Base-by-base conservation (phyloP, 2,329 filamentous ascomycete species). In the Sordariomycetes sp. region DNA sequence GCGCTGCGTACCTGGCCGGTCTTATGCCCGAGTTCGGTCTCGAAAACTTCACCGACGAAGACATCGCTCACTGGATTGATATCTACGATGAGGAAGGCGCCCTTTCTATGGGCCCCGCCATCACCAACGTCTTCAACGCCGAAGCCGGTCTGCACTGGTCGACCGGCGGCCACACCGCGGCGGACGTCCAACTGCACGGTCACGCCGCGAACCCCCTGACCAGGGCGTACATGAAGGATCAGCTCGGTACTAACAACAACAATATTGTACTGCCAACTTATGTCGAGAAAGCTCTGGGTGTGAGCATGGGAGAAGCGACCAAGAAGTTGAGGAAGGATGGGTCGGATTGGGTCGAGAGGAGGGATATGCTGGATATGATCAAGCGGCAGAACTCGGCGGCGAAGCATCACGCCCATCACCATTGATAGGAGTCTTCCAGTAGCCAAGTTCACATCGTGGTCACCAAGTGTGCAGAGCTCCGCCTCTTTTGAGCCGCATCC, bases 211-310 rank as follows among this genome's bases (percentile, higher is more conserved):
- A 36, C 21, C 33, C 33, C n/a, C 23, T 30, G 16, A 23, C 15
- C 28, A 17, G 23, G 4, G 37, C 29, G n/a, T 20, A 32, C 2
- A 34, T 46, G 39, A 40, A 39, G 35, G 35, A 36, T 19, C 35
- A 38, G n/a, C 39, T 51, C 20, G 45, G 47, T 11, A 38, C 35
- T 17, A 47, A 45, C 42, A 42, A 42, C 29, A 39, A 51, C 39
- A 51, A 51, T 39, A 51, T 38, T 16, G 42, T 48, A 37, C 40
- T 51, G 11, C 44, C 49, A 12, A 35, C 25, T 16, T 49, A 51
- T 33, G 39, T 51, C 12, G 47, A 46, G 31, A 37, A 42, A 30
- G 44, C 38, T 8, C 43, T 51, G 5, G 42, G 41, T 11, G 24
- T 53, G 14, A 39, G 39, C 33, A 36, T 51, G 37, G 26, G 32